These are phyloP conservation scores for Diaporthe australafricana DNA, from an alignment of 2,329 filamentous ascomycete species.

Conservation along the genomic window DNA sequence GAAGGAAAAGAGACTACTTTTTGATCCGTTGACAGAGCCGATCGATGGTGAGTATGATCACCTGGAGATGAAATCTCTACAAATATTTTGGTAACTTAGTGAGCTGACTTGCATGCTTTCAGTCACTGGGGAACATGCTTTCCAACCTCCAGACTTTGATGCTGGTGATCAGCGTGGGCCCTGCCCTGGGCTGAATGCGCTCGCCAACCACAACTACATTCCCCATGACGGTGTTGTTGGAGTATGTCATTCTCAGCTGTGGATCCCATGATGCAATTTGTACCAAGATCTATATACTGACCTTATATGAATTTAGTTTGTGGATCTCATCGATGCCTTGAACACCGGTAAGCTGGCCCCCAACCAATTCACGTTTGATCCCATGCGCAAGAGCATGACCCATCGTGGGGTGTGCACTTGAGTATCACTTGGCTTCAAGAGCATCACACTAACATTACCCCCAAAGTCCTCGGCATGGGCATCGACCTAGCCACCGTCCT, in stretches of 20 bases:
- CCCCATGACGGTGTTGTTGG: conserved; percentile 43
- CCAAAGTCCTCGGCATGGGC: conserved; percentile 57
- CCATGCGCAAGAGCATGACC: no score
- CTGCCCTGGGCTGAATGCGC: conserved; percentile 45
- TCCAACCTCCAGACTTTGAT: conserved; percentile 35
- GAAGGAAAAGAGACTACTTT: conserved; percentile 66
- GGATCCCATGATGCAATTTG: background rate
- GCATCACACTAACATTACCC: background rate
- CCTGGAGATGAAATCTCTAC: no score
- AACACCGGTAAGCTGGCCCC: conserved; percentile 30
- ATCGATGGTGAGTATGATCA: background rate
- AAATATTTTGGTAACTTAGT: background rate
- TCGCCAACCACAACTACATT: conserved; percentile 46
- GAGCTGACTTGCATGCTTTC: background rate
- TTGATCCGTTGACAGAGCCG: conserved; percentile 15
- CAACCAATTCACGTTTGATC: fast-evolving
- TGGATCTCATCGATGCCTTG: conserved; percentile 46
- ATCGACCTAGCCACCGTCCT: conserved; percentile 55
- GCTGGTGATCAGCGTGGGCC: conserved; percentile 44
- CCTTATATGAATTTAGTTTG: conserved; percentile 24
- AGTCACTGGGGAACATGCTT: conserved; percentile 24
- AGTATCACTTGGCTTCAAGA: background rate
- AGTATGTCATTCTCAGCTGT: background rate
- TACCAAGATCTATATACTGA: no score
- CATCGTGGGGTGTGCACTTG: background rate